Evolutionary conservation across 2,329 filamentous ascomycete genomes (phyloP), one percentile per base, ranked within the genome.

Genomic region (Gnomoniopsis smithogilvyi): DNA sequence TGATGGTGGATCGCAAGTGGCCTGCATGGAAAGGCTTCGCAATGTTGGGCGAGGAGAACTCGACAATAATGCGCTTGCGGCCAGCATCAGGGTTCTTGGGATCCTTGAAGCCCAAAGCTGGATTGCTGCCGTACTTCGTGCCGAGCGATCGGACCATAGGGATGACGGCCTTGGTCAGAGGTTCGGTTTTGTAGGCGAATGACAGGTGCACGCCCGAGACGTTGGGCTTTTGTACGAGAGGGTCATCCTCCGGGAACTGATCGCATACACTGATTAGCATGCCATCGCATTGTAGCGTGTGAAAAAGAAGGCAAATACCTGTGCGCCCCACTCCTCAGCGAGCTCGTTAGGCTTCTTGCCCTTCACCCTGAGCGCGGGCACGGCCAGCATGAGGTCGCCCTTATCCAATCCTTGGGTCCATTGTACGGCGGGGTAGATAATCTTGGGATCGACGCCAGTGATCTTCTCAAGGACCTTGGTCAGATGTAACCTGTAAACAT

Each of bases 31-130:
- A 92, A 24, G 89, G 90, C 75, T 94, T 94, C 49, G 91, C 91
- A 61, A 95, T 92, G 71, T 95, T 95, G 53, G 91, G 91, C 8
- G 89, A 92, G 8, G 88, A 92, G 73, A 94, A 95, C 69, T 95
- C 91, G 67, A 95, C 83, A 54, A 95, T 83, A 45, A 86, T 82
- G 62, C 81, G 83, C 79, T 91, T 91, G 66, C 78, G 78, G 62
- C 82, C 85, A 60, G 81, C 78, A 54, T 77, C 80, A 8, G 84
- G 80, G 68, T 91, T 81, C 22, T 78, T 75, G 41, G 82, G 80
- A 68, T 92, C 85, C 64, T 79, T 80, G 78, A 86, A 74, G 2
- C 85, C 86, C 21, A 83, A 70, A 45, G 76, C 77, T 58, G 77
- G 77, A 75, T 91, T 88, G 71, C 80, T 81, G 62, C 91, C 91